Base-by-base conservation (phyloP, 257 asterid genomes). In the Salvia splendens region DNA sequence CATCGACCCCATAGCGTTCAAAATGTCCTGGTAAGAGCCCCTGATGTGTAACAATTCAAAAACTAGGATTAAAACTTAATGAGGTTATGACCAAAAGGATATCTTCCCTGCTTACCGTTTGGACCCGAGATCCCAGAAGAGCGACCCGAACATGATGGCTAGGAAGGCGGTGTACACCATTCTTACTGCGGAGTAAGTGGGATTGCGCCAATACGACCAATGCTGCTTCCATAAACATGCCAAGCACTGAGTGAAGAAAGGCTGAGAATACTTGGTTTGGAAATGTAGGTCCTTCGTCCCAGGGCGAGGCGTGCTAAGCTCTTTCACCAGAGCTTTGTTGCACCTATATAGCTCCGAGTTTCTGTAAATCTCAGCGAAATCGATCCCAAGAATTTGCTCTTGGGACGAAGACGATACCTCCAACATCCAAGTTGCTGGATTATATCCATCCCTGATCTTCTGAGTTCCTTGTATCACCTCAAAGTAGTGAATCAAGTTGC, bases 381-480 rank as follows among this genome's bases (percentile, higher is more conserved):
- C 53, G 0, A 61, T 6, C 1, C 67, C 67, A 7, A 42, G 6
- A 24, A 12, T 43, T 40, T 20, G 20, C 12, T 61, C 53, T 40
- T 12, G 67, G 10, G 84, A 66, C 5, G 83, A 61, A 50, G 84
- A 53, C 36, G 89, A 77, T 47, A 77, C 82, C 74, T 87, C 95
- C 48, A 84, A 69, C 91, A 87, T 87, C 95, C 91, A 87, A n/a
- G 91, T 82, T 68, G 94, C 88, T 9, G 95, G 95, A 75, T 87
- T 84, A 45, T 84, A 75, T 14, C 87, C 84, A 5, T 81, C 84
- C 46, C 24, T 78, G 68, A 84, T 84, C 75, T 77, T 82, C 17
- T 61, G 35, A 32, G 84, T 80, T 59, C 89, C 89, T 5, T 58
- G 41, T 45, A 84, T 78, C 12, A 79, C 88, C 87, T 83, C 89